These are phyloP conservation scores for Hericium coralloides DNA, from an alignment of 768 basidiomycete species.

Conservation along the genomic window DNA sequence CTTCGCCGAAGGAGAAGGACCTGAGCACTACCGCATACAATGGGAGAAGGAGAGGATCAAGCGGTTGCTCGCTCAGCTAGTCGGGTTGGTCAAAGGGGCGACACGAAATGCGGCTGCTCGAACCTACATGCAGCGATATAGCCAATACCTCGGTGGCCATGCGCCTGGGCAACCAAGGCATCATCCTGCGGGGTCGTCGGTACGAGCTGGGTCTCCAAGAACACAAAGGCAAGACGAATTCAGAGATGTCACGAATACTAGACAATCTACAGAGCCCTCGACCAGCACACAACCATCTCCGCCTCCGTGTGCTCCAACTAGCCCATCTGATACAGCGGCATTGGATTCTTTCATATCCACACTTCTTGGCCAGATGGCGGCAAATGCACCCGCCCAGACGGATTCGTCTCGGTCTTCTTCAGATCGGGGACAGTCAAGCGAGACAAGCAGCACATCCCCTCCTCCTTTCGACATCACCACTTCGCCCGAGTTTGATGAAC, in stretches of 20 bases:
- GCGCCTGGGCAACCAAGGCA: too few species aligned
- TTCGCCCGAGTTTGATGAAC: conserved; percentile 1
- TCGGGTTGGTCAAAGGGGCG: conserved; percentile 51
- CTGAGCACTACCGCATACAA: conserved; percentile 47
- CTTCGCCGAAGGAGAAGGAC: conserved; percentile 63
- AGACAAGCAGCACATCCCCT: neutral
- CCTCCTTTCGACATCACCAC: neutral
- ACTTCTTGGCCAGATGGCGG: conserved; percentile 23
- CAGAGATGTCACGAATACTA: conserved; percentile 1
- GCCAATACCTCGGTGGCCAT: too few species aligned
- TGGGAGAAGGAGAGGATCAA: conserved; percentile 62
- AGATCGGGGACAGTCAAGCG: too few species aligned
- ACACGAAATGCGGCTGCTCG: conserved; percentile 52
- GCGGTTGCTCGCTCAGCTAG: conserved; percentile 52
- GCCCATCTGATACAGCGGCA: conserved; percentile 16
- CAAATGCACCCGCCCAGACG: neutral
- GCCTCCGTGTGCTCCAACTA: conserved; percentile 3
- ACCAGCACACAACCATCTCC: neutral
- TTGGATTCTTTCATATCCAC: conserved; percentile 34
- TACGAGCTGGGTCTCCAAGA: neutral
- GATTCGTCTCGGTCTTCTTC: too few species aligned
- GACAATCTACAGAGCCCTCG: neutral
- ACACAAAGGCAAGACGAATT: neutral
- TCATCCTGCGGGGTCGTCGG: neutral
- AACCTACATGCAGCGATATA: conserved; percentile 26